Evolutionary conservation across 2,329 filamentous ascomycete genomes (phyloP), one percentile per base, ranked within the genome.

Genomic region (Fusarium abutilonis): DNA sequence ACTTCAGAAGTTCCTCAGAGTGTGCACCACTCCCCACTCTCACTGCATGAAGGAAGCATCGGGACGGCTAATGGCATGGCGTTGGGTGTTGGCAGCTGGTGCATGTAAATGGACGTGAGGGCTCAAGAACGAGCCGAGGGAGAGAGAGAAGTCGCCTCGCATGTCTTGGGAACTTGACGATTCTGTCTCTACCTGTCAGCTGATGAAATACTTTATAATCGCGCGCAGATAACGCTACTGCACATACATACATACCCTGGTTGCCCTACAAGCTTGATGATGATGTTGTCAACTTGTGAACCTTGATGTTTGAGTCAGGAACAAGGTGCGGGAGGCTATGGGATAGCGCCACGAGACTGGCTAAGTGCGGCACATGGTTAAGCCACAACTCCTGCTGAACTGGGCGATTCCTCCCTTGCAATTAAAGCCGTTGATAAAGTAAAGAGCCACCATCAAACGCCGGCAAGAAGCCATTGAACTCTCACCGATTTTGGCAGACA

Each of bases 1-100:
- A 49, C 36, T 43, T 28, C 63, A 66, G 58, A 70, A 70, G 67
- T 70, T 57, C 67, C 67, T 69, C 63, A 67, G 28, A 44, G 44
- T 63, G 50, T 48, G 41, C 55, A 60, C 42, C 44, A 45, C 41
- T 50, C 46, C 46, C 54, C 63, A 63, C 58, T 42, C 48, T 38
- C 36, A 58, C 56, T 45, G 50, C 51, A 64, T 52, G 42, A 43
- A 43, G 57, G 19, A 19, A 19, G 19, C 39, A 50, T 67, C 54
- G 54, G 62, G 48, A 68, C 68, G 57, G 63, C 54, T 67, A 70
- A 60, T 50, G 45, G 55, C 38, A 52, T 52, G 53, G 48, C 40
- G 52, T 52, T 63, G 56, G 54, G 19, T 19, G 19, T 19, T 19
- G 19, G 19, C 53, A 59, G 55, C 48, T 57, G 11, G 31, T 14